phyloP scores from a whole-genome alignment of 2,329 filamentous ascomycete species.

The Alternaria longipes region DNA sequence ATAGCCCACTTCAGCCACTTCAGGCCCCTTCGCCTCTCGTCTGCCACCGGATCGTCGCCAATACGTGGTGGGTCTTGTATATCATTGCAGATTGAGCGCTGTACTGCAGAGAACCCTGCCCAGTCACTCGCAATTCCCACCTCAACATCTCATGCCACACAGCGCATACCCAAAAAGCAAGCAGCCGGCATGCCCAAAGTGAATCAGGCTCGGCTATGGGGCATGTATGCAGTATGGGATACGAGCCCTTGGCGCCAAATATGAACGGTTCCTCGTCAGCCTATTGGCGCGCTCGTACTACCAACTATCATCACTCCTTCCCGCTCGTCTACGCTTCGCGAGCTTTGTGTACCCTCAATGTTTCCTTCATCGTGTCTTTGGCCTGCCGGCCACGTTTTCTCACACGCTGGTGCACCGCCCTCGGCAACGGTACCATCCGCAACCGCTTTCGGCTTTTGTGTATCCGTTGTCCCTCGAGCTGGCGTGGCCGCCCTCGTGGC shows the following conservation, averaged over 20 bases:
- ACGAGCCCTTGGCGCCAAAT: slow-evolving; percentile 30
- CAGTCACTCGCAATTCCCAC: slow-evolving; percentile 10
- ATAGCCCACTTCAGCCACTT: slow-evolving; percentile 2
- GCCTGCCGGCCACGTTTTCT: slow-evolving; percentile 43
- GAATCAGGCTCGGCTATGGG: slow-evolving; percentile 29
- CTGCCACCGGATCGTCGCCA: slow-evolving; percentile 1
- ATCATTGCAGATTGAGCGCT: background rate
- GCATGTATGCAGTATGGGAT: slow-evolving; percentile 33
- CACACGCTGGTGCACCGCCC: slow-evolving; percentile 22
- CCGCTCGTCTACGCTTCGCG: slow-evolving; percentile 30
- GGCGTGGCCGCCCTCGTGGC: slow-evolving; percentile 51
- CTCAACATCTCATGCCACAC: slow-evolving; percentile 19
- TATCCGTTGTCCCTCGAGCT: slow-evolving; percentile 36
- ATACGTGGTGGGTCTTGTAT: background rate
- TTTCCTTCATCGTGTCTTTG: slow-evolving; percentile 29
- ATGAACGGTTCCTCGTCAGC: slow-evolving; percentile 30
- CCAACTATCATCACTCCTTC: slow-evolving; percentile 32
- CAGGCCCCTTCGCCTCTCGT: background rate
- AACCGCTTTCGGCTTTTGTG: slow-evolving; percentile 33
- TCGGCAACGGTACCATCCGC: slow-evolving; percentile 38
- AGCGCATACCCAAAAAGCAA: slow-evolving; percentile 25
- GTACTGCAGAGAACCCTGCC: slow-evolving; percentile 7
- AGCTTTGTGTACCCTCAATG: slow-evolving; percentile 30
- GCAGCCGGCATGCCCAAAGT: slow-evolving; percentile 24
- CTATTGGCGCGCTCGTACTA: slow-evolving; percentile 37